Evolutionary conservation across 2,329 filamentous ascomycete species (phyloP).

Genomic region (Hypoxylon sp.): DNA sequence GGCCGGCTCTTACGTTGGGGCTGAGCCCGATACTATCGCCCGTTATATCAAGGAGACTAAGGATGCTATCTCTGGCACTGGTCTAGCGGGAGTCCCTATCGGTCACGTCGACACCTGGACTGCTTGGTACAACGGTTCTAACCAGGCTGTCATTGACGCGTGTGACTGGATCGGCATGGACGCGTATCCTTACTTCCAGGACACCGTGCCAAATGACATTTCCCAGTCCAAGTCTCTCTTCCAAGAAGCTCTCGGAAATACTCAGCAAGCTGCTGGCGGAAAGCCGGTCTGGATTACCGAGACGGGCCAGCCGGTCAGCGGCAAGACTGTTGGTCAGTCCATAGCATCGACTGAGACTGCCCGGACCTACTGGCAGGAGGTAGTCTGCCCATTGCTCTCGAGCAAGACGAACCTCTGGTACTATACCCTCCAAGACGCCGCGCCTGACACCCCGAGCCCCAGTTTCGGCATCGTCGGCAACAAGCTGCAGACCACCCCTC

Average conservation of each 20-base stretch:
- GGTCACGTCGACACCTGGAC: conserved; percentile 95
- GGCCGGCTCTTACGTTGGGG: conserved; percentile 74
- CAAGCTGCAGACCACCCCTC: conserved; percentile 66
- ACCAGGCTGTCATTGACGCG: conserved; percentile 76
- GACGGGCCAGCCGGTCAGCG: conserved; percentile 87
- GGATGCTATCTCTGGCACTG: conserved; percentile 73
- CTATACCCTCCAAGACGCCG: conserved; percentile 81
- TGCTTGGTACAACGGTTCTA: conserved; percentile 80
- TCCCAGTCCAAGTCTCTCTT: conserved; percentile 76
- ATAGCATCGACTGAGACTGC: conserved; percentile 77
- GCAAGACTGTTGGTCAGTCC: conserved; percentile 72
- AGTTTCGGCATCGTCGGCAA: conserved; percentile 79
- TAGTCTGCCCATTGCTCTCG: conserved; percentile 78
- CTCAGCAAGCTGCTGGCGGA: conserved; percentile 69
- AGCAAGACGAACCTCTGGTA: conserved; percentile 77
- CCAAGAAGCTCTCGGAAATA: conserved; percentile 74
- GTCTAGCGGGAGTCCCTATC: conserved; percentile 70
- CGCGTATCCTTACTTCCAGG: conserved; percentile 88
- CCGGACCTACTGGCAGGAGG: conserved; percentile 83
- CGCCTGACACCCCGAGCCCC: conserved; percentile 71
- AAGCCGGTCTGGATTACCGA: conserved; percentile 90
- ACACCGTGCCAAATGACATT: conserved; percentile 76
- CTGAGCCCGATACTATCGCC: conserved; percentile 72
- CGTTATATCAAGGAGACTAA: conserved; percentile 80
- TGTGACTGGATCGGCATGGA: conserved; percentile 88